These are phyloP conservation scores for Aureobasidium sp. DNA, from an alignment of 2,329 filamentous ascomycete species.

Conservation along the genomic window DNA sequence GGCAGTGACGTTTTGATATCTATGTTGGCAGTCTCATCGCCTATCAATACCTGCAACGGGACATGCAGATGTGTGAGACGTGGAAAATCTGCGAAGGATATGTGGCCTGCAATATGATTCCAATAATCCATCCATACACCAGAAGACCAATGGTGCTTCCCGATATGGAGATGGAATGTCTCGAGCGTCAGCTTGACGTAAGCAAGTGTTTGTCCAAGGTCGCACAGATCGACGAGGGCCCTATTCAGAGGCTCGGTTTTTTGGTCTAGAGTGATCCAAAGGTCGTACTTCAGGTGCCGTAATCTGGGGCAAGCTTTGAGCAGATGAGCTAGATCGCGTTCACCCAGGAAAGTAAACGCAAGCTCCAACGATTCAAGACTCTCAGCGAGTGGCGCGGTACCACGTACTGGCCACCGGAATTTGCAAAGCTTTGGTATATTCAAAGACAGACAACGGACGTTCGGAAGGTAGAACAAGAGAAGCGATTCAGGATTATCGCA, in stretches of 20 bases:
- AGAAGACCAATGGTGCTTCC: neutral
- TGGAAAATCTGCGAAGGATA: neutral
- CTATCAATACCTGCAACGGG: neutral
- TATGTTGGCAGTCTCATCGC: neutral
- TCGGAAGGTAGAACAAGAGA: neutral
- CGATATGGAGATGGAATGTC: neutral
- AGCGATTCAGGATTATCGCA: neutral
- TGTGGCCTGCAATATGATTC: neutral
- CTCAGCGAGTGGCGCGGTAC: neutral
- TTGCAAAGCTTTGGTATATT: neutral
- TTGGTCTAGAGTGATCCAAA: neutral
- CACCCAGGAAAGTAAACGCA: neutral
- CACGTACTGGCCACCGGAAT: neutral
- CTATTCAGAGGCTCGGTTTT: neutral
- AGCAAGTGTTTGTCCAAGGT: neutral
- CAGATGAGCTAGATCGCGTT: neutral
- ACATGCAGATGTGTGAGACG: neutral
- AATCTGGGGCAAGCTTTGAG: neutral
- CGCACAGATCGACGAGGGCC: neutral
- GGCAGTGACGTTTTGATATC: neutral
- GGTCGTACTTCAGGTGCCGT: neutral
- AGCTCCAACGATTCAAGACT: neutral
- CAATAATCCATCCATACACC: neutral
- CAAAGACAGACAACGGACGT: neutral
- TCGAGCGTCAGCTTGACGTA: neutral